phyloP scores from a whole-genome alignment of 2,329 filamentous ascomycete genomes.

The Periconia sp. region DNA sequence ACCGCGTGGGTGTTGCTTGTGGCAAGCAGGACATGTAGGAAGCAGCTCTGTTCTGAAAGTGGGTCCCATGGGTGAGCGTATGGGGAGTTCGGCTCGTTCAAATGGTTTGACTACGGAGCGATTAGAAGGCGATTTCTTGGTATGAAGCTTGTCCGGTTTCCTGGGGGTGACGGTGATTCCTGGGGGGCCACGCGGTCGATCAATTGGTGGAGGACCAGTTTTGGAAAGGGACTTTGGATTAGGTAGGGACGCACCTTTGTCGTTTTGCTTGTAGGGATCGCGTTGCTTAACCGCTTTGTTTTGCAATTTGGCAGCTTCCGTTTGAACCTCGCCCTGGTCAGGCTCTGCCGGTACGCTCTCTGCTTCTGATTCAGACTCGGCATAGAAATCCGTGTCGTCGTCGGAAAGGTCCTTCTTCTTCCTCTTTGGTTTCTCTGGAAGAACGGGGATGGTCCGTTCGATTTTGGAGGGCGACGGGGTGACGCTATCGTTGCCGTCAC shows the following conservation, averaged over 20 bases:
- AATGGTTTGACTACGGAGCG: constrained; percentile 33
- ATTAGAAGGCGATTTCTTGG: constrained; percentile 12
- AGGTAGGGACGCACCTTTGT: constrained; percentile 20
- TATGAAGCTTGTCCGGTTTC: neutral
- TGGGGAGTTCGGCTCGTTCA: constrained; percentile 28
- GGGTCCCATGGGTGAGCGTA: constrained; percentile 29
- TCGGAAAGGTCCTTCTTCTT: constrained; percentile 39
- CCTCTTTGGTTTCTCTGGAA: constrained; percentile 25
- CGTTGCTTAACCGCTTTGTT: constrained; percentile 8
- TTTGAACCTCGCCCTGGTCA: constrained; percentile 5
- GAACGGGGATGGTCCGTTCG: neutral
- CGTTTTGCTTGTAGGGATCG: constrained; percentile 18
- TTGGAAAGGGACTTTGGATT: constrained; percentile 9
- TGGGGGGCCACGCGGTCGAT: constrained; percentile 1
- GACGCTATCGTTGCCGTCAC: constrained; percentile 17
- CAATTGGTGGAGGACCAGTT: neutral
- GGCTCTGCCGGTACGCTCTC: constrained; percentile 11
- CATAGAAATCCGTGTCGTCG: constrained; percentile 55
- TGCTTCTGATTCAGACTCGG: constrained; percentile 29
- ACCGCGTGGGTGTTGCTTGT: constrained; percentile 56
- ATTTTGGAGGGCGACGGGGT: constrained; percentile 35
- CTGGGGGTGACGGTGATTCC: neutral
- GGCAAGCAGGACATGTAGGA: constrained; percentile 56
- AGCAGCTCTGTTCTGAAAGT: constrained; percentile 17
- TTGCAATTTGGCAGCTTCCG: constrained; percentile 10